Evolutionary conservation across 2,329 filamentous ascomycete genomes (phyloP), one percentile per base, ranked within the genome.

Genomic region (Fusarium bactridioides): DNA sequence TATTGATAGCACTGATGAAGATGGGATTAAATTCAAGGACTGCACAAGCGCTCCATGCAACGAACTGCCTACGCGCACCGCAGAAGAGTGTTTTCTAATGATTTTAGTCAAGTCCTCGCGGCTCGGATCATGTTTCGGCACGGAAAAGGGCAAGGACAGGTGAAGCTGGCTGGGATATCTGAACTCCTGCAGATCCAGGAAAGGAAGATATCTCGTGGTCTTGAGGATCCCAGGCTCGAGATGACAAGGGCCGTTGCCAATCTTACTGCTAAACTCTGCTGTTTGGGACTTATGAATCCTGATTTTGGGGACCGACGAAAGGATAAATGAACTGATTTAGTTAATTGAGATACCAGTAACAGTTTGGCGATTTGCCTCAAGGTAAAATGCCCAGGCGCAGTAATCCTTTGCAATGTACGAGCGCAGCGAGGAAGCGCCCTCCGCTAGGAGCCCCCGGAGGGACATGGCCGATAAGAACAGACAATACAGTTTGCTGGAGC

Each of bases 401-500:
- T 40, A 12, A 54, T 10, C 15, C 23, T 40, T 4, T 27, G 7
- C 8, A n/a, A 18, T 2, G 94, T 96, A 84, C 16, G 82, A 54
- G 33, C 33, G 50, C 10, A 40, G 50, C 50, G 50, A 54, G 50
- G 50, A 40, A 29, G 33, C 29, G 50, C 50, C 23, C 50, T 40
- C 33, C 33, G 50, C 33, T 40, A 54, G 50, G 50, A 40, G 50
- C 33, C 23, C 33, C 33, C 50, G 33, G 50, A 40, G 50, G 50
- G 23, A 40, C 3, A 51, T 15, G 1, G 54, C 75, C 59, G 41
- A 65, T 27, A 25, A 31, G 13, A 41, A 21, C 64, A 97, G 93
- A 95, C 95, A 54, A 93, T 95, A 76, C 91, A 95, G 66, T 99
- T 98, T 7, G 31, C 31, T 33, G 31, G 31, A 33, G 31, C 31